Base-by-base conservation (phyloP, 257 asterid species). In the Verbascum thapsus region DNA sequence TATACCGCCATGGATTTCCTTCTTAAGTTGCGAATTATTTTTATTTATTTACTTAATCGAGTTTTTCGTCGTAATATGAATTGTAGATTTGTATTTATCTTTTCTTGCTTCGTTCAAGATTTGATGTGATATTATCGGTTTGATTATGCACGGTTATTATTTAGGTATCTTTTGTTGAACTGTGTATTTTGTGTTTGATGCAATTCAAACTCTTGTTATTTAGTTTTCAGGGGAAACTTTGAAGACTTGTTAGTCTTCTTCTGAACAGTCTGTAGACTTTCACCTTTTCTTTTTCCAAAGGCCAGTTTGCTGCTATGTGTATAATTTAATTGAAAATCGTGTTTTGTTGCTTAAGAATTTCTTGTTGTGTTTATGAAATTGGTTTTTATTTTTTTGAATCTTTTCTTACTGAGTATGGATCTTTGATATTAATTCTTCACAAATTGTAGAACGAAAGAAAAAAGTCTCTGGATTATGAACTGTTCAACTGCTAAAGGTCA, bases 1-100 rank as follows among this genome's bases (percentile, higher is more conserved):
- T 80, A 70, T 26, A 10, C 37, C 64, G 17, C 63, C 52, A 13
- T 55, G 3, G 45, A 22, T 72, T 39, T 58, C 67, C 44, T 23
- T 64, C 54, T 41, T 52, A 58, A 17, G n/a, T 38, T 18, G 48
- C 8, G 11, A 40, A 44, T 52, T 44, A 6, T 7, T 20, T 43
- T 2, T 7, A 1, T 18, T 9, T 53, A 51, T 35, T 26, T 70
- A 2, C 10, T 0, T 40, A 10, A 40, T 9, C 11, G 9, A n/a
- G 3, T 45, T 61, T 60, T 61, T 42, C 44, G n/a, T n/a, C n/a
- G n/a, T n/a, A n/a, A n/a, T n/a, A n/a, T n/a, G n/a, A n/a, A n/a
- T n/a, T n/a, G n/a, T n/a, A n/a, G n/a, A n/a, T n/a, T n/a, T n/a
- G n/a, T n/a, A n/a, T 15, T 12, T 35, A 12, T 12, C 22, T 44